Base-by-base conservation (phyloP, 139 green algal species). In the Coelastrella sp. region DNA sequence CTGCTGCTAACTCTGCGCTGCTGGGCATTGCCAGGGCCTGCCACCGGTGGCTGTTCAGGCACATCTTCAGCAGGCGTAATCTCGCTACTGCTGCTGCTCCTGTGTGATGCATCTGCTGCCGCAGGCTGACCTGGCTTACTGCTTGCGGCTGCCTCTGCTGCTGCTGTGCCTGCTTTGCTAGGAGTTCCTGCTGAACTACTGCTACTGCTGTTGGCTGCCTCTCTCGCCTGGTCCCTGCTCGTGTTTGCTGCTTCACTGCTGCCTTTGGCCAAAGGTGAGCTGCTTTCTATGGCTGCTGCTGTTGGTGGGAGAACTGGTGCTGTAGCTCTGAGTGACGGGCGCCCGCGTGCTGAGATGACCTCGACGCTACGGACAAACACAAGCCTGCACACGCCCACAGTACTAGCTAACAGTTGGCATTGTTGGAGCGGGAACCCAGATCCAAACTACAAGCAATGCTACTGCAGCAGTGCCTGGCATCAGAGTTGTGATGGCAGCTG, bases 291-390 rank as follows among this genome's bases (percentile, higher is more conserved):
- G 65, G 16, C 54, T 80, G 80, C 17, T 61, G 71, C 68, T 56
- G 22, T 58, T 23, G 7, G n/a, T 14, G n/a, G 22, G 22, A 32
- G 65, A 14, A 59, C 59, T 86, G 80, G 14, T 59, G 80, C 59
- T 74, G n/a, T n/a, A n/a, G 56, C 66, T 47, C n/a, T 54, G 1
- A 71, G 32, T 4, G 82, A 19, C 7, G 16, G 64, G 13, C 83
- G 20, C 47, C 83, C 83, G 23, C 54, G 57, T 11, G 66, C 23
- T 56, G 83, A 80, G 17, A 93, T 73, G 32, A 95, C 86, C 89
- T 96, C 92, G 5, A 96, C 88, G 0, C 87, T 84, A 1, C 88
- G 73, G 10, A 96, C 94, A 73, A 86, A 93, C 56, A 96, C 92
- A 47, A 96, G 89, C 47, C 93, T 90, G 71, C 85, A 89, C 47